Conservation (phyloP, 2,329 filamentous ascomycete species). For the Xylariaceae sp. region DNA sequence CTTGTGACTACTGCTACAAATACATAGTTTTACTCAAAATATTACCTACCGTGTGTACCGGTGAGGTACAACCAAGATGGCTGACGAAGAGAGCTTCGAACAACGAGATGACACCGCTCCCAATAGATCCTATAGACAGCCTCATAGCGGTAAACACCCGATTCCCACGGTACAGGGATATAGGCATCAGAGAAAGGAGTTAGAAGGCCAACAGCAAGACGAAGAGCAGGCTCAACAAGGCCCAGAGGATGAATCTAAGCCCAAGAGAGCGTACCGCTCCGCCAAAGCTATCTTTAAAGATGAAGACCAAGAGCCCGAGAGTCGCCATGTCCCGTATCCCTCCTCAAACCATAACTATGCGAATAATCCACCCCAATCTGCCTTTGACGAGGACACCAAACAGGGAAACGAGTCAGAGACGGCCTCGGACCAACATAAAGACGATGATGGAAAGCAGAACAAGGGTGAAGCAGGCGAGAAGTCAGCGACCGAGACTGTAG, state of each 20-base stretch:
- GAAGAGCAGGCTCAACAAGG: constrained; percentile 43
- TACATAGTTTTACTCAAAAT: not conserved
- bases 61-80: constrained; percentile 20
- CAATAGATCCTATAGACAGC: constrained; percentile 30
- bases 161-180: constrained; percentile 58
- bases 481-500: constrained; percentile 47
- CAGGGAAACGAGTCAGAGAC: constrained; percentile 24
- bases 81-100: constrained; percentile 29
- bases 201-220: constrained; percentile 49
- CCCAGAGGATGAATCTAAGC: constrained; percentile 45
- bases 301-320: constrained; percentile 38
- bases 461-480: constrained; percentile 29
- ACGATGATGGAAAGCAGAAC: constrained; percentile 14
- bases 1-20: not conserved
- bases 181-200: constrained; percentile 52
- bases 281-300: constrained; percentile 47
- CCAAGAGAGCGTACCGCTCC: constrained; percentile 45
- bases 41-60: not conserved
- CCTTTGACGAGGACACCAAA: constrained; percentile 25
- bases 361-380: constrained; percentile 20
- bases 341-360: constrained; percentile 45
- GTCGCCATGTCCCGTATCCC: constrained; percentile 46
- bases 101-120: constrained; percentile 20
- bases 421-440: constrained; percentile 1
- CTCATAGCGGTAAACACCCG: constrained; percentile 37